Conservation (phyloP, 768 basidiomycete genomes). For the Porphyrellus cyaneotinctus region DNA sequence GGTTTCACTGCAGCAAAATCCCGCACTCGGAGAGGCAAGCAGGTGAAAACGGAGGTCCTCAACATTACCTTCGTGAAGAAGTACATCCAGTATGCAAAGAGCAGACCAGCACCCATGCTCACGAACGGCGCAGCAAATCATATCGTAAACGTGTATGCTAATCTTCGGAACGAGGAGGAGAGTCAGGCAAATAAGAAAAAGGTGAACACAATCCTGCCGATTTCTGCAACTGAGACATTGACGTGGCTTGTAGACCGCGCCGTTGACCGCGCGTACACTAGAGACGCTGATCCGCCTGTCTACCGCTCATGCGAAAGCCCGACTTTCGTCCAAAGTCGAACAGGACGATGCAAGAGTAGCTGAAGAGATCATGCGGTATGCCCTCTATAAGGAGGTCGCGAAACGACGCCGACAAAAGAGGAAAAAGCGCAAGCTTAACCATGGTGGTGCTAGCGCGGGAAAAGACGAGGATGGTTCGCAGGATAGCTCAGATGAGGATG, state of each 20-base stretch:
- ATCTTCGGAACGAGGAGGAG: slow-evolving; percentile 85
- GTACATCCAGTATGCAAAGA: slow-evolving; percentile 97
- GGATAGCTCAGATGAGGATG: slow-evolving; percentile 36
- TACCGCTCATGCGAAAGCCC: slow-evolving; percentile 95
- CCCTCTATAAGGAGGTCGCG: slow-evolving; percentile 95
- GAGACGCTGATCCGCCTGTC: slow-evolving; percentile 98
- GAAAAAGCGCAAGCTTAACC: slow-evolving; percentile 86
- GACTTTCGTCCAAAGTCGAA: slow-evolving; percentile 82
- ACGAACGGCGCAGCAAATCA: slow-evolving; percentile 93
- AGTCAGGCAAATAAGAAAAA: slow-evolving; percentile 81
- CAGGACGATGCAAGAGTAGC: slow-evolving; percentile 84
- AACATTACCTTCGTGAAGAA: slow-evolving; percentile 96
- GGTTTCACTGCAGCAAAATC: slow-evolving; percentile 55
- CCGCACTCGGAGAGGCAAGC: slow-evolving; percentile 57
- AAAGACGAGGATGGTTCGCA: slow-evolving; percentile 49
- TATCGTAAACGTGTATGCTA: slow-evolving; percentile 90
- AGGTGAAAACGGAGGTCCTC: slow-evolving; percentile 72
- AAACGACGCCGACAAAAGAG: slow-evolving; percentile 61
- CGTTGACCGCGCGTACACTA: slow-evolving; percentile 95
- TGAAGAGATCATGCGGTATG: slow-evolving; percentile 94
- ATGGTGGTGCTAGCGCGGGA: slow-evolving; percentile 49
- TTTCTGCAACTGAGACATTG: slow-evolving; percentile 12
- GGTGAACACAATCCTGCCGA: slow-evolving; percentile 36
- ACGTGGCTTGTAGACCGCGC: slow-evolving; percentile 68
- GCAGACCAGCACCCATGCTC: slow-evolving; percentile 75